Evolutionary conservation across 768 basidiomycete species (phyloP).

Genomic region (Cyathus striatus): DNA sequence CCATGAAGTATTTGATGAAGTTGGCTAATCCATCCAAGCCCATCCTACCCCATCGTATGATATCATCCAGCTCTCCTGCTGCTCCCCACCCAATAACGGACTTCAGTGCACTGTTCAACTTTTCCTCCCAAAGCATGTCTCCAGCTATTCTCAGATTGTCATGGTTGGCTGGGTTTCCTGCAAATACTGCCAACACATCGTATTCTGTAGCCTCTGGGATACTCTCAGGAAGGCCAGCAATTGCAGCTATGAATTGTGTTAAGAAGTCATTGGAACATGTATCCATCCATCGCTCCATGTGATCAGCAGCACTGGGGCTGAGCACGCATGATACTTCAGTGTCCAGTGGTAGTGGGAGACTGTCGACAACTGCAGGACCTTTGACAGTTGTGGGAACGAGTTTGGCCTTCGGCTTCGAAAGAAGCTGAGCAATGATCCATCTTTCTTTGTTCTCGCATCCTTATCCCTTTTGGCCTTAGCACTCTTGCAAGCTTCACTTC

Average conservation of each 20-base stretch:
- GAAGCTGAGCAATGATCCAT: conserved; percentile 8
- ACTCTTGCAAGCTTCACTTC: conserved; percentile 8
- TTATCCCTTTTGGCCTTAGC: conserved; percentile 10
- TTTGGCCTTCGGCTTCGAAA: conserved; percentile 1
- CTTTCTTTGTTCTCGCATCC: conserved; percentile 4
- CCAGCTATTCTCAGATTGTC: conserved; percentile 1
- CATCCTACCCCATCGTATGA: conserved; percentile 5
- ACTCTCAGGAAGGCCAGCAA: conserved; percentile 4
- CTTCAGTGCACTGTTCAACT: conserved; percentile 12
- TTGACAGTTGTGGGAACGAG: conserved; percentile 2
- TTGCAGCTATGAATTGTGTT: neutral
- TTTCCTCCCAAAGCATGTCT: conserved; percentile 15
- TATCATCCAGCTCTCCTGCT: conserved; percentile 1
- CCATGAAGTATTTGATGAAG: conserved; percentile 8
- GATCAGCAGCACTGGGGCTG: neutral
- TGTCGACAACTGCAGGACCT: neutral
- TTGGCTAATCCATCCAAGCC: conserved; percentile 5
- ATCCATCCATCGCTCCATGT: no score
- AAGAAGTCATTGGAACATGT: neutral
- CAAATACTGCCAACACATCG: conserved; percentile 10
- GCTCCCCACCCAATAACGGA: conserved; percentile 11
- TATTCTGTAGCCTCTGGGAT: conserved; percentile 7
- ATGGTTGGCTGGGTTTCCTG: conserved; percentile 4
- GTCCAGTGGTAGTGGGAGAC: neutral
- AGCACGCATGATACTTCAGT: neutral